Base-by-base conservation (phyloP, 345 rosid species). In the Brassica cretica region DNA sequence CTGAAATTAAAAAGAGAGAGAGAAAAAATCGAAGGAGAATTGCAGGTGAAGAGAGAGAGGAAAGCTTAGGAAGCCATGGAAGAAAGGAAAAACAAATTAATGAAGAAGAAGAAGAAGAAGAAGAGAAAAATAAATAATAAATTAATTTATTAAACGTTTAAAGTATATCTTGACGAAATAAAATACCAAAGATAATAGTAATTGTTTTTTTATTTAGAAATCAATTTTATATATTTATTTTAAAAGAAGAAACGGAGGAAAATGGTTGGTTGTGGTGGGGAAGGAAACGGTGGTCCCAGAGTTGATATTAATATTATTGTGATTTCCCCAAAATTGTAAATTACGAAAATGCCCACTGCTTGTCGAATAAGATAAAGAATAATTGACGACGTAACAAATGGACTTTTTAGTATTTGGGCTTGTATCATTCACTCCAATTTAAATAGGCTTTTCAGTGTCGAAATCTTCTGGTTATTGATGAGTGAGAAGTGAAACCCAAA, bases 221-320 rank as follows among this genome's bases (percentile, higher is more conserved):
- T 11, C 6, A 30, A 60, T 56, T 44, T 7, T 68, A 27, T 68
- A 27, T 76, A 19, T 76, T 51, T 27, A 15, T 66, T 18, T 35
- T 0, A 11, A 49, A 60, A 77, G 64, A 59, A 73, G 68, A 81
- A 84, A 76, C 71, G 79, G 73, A 71, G 78, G 84, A 79, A 80
- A 69, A 84, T 78, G 84, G 82, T 81, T 78, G 87, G 87, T 78
- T 76, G 87, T 81, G 89, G 90, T 84, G 85, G 86, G 88, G 85
- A 77, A 79, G 78, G 84, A 70, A 5, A n/a, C 62, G 53, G 82
- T 82, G 88, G 87, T 81, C 86, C 85, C 68, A 64, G 44, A 51
- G 76, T 68, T 51, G 78, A 78, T 67, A 51, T 41, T 73, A 78
- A 25, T 68, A 60, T 25, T 49, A 15, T 1, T 19, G 8, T 25